Conservation (phyloP, 225 moss, liverwort and hornwort genomes). For the Marchantia paleacea region DNA sequence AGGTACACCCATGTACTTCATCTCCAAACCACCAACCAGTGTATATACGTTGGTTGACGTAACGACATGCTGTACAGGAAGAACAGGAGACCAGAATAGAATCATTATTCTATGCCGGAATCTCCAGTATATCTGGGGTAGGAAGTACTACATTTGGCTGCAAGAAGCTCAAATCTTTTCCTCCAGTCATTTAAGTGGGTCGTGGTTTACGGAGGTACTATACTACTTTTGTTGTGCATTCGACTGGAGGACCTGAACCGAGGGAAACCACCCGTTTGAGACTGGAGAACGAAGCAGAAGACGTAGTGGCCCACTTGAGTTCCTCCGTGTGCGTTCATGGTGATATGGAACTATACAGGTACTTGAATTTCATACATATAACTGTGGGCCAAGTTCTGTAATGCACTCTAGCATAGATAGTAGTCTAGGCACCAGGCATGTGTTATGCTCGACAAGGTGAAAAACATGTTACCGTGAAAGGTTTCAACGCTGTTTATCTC, state of each 20-base stretch:
- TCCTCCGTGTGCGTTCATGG: conserved; percentile 67
- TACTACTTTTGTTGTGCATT: conserved; percentile 8
- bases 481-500: not conserved
- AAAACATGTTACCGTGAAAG: not conserved
- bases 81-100: too few species aligned
- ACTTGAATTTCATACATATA: not conserved
- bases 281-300: conserved; percentile 56
- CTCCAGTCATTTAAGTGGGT: not conserved
- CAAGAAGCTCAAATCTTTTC: too few species aligned
- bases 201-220: not conserved
- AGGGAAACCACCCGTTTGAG: conserved; percentile 67
- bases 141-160: too few species aligned
- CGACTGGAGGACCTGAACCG: conserved; percentile 62
- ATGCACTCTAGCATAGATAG: not conserved
- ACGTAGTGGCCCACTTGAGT: conserved; percentile 77
- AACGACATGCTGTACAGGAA: not conserved
- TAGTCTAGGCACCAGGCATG: not conserved
- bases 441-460: not conserved
- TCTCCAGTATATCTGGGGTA: too few species aligned
- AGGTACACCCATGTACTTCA: conserved; percentile 33
- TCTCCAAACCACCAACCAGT: not conserved
- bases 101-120: too few species aligned
- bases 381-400: not conserved
- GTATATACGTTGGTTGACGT: too few species aligned
- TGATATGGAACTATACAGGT: conserved; percentile 72